Conservation (phyloP, 768 basidiomycete genomes). For the Russula dissimulans region DNA sequence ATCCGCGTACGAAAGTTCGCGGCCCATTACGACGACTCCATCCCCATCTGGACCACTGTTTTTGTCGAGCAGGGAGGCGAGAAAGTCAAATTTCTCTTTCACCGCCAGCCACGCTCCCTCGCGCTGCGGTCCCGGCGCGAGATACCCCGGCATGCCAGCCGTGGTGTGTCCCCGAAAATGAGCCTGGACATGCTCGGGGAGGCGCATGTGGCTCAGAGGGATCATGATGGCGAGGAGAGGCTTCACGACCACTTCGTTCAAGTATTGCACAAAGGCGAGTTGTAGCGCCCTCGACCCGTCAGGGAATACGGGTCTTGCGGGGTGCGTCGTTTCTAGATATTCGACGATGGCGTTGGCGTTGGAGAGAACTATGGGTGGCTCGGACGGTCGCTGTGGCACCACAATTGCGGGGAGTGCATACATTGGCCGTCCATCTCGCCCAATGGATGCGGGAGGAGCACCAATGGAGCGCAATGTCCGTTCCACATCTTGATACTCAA, state of each 20-base stretch:
- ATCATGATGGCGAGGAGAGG: slow-evolving; percentile 64
- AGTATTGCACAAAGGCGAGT: slow-evolving; percentile 57
- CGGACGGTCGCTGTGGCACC: slow-evolving; percentile 42
- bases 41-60: slow-evolving; percentile 52
- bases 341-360: slow-evolving; percentile 57
- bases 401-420: slow-evolving; percentile 65
- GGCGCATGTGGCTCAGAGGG: slow-evolving; percentile 53
- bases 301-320: slow-evolving; percentile 61
- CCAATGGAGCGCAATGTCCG: slow-evolving; percentile 45
- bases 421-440: slow-evolving; percentile 48
- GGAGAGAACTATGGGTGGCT: slow-evolving; percentile 43
- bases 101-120: slow-evolving; percentile 60
- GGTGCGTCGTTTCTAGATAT: slow-evolving; percentile 60
- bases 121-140: slow-evolving; percentile 35
- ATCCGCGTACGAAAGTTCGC: slow-evolving; percentile 61
- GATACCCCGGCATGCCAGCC: slow-evolving; percentile 16
- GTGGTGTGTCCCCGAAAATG: slow-evolving; percentile 32
- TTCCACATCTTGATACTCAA: slow-evolving; percentile 65
- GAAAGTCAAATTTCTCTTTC: slow-evolving; percentile 56
- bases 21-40: slow-evolving; percentile 55
- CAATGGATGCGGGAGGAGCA: slow-evolving; percentile 46
- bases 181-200: slow-evolving; percentile 45
- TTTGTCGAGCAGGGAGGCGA: slow-evolving; percentile 59
- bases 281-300: slow-evolving; percentile 63
- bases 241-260: slow-evolving; percentile 55